These are phyloP conservation scores for Cylindrotheca fusiformis DNA, from an alignment of 108 stramenopile species.

Conservation along the genomic window DNA sequence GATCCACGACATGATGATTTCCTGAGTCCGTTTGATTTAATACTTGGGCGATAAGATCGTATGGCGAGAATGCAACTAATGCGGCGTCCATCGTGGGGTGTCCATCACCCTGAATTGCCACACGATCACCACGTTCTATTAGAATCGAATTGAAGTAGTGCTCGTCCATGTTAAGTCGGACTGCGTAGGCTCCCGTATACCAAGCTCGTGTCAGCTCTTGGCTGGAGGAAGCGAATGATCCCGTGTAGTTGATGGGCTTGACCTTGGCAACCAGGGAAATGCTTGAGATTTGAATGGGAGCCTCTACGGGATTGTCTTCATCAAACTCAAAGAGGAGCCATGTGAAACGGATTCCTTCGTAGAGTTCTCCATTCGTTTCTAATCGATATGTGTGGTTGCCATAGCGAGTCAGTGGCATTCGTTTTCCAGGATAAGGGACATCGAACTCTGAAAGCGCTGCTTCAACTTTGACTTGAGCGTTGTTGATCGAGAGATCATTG, in stretches of 20 bases:
- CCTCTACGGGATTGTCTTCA: background rate
- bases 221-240: constrained; percentile 23
- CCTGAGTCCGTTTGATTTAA: constrained; percentile 27
- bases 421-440: constrained; percentile 37
- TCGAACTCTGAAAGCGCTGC: constrained; percentile 39
- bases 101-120: constrained; percentile 46
- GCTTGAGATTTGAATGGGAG: constrained; percentile 4
- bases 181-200: constrained; percentile 48
- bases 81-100: constrained; percentile 44
- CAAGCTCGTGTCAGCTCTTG: constrained; percentile 19
- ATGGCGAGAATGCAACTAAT: constrained; percentile 27
- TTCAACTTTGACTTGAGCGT: background rate
- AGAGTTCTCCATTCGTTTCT: constrained; percentile 42
- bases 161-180: constrained; percentile 45
- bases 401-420: constrained; percentile 12
- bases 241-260: constrained; percentile 35
- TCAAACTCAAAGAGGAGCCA: constrained; percentile 23
- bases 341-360: constrained; percentile 41
- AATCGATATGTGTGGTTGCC: constrained; percentile 32
- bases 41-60: constrained; percentile 15
- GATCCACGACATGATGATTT: constrained; percentile 36
- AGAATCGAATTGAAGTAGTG: constrained; percentile 32
- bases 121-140: constrained; percentile 49
- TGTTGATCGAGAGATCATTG: background rate
- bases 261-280: constrained; percentile 33